These are phyloP conservation scores for Circinella minor DNA, from an alignment of 371 early-diverging fungal species.

Conservation along the genomic window DNA sequence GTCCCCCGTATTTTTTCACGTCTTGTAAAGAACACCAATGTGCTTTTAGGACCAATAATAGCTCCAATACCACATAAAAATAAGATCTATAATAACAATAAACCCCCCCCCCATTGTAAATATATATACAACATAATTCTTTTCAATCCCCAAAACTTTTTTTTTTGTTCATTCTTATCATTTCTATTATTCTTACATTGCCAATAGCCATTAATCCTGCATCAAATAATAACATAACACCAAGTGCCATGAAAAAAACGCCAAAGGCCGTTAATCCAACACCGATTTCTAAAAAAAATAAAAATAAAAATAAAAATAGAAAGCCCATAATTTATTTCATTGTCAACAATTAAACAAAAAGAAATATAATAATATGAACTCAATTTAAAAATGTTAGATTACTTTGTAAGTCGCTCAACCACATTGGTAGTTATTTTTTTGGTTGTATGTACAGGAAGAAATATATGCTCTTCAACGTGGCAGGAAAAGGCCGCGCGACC, in stretches of 20 bases:
- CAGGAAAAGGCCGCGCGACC: background rate
- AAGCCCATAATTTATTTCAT: background rate
- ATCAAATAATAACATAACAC: constrained; percentile 93
- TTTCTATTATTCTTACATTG: constrained; percentile 68
- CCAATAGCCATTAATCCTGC: constrained; percentile 95
- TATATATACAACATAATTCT: background rate
- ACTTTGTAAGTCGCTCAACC: constrained; percentile 88
- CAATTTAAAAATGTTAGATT: constrained; percentile 6
- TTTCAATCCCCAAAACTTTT: background rate
- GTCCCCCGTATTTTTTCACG: constrained; percentile 88
- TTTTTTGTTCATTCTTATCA: background rate
- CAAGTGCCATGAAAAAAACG: constrained; percentile 90
- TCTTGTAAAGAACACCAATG: constrained; percentile 83
- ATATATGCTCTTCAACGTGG: background rate
- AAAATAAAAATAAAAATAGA: background rate
- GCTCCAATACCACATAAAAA: constrained; percentile 89
- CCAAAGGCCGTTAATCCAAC: constrained; percentile 97
- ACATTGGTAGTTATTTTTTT: constrained; percentile 49
- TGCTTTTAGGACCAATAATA: constrained; percentile 88
- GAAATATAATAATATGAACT: background rate
- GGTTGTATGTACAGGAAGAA: background rate
- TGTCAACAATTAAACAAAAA: background rate
- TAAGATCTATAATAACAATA: constrained; percentile 66
- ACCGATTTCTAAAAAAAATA: constrained; percentile 80
- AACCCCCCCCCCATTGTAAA: too few relatives aligned